Evolutionary conservation across 345 rosid genomes (phyloP).

Genomic region (Noccaea bulbosa): DNA sequence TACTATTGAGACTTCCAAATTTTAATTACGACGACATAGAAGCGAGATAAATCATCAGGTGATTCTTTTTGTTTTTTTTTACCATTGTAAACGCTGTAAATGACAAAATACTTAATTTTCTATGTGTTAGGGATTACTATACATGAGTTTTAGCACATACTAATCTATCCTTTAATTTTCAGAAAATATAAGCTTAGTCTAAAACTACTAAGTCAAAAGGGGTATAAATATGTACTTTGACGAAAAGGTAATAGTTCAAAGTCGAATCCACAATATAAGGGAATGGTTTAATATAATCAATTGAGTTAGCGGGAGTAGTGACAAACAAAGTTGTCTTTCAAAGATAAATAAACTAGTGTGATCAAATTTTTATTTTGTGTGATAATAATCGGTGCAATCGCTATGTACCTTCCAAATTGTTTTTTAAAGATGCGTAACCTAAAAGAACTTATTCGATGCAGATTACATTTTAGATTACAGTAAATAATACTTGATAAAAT

Average conservation of each 20-base stretch:
- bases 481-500: too few relatives aligned
- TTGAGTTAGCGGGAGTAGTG: conserved; percentile 29
- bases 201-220: neutral
- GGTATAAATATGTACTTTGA: conserved; percentile 20
- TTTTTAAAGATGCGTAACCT: conserved; percentile 5
- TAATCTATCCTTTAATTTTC: neutral
- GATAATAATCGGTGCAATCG: conserved; percentile 1
- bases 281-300: conserved; percentile 32
- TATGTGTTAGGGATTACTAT: neutral
- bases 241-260: conserved; percentile 30
- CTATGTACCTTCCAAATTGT: conserved; percentile 4
- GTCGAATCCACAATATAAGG: conserved; percentile 41
- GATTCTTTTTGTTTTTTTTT: too few relatives aligned
- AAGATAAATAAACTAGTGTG: conserved; percentile 11
- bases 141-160: neutral
- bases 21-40: conserved; percentile 16
- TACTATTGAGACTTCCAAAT: conserved; percentile 7
- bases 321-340: conserved; percentile 31
- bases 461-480: too few relatives aligned
- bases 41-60: conserved; percentile 4
- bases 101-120: neutral
- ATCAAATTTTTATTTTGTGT: conserved; percentile 29
- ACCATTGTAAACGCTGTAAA: too few relatives aligned
- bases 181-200: neutral
- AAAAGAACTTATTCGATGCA: neutral